Evolutionary conservation across 805 yeast species (phyloP), one percentile per base, ranked within the genome.

Genomic region (Lachancea thermotolerans): DNA sequence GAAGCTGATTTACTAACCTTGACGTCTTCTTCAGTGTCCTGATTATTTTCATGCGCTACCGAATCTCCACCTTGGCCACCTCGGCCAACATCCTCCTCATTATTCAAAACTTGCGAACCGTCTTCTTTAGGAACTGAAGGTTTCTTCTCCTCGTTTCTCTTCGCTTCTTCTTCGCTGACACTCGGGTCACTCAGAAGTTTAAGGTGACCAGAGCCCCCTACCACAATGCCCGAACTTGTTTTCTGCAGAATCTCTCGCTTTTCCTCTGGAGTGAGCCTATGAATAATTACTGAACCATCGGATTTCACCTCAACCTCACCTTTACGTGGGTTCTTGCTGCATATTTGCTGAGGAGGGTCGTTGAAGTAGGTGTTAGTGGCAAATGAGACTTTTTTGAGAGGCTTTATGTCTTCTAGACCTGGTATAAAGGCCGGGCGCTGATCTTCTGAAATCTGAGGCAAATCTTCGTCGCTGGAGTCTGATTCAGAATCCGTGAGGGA

Each of bases 281-380:
- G 75, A 15, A 80, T 68, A 7, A 73, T 69, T 12, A 79, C 70
- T 0, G 70, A 63, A 0, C 85, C 86, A 53, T 71, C 73, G n/a
- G 74, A 65, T 41, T 73, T 56, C 1, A 79, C 69, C 52, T 79
- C 85, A 11, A 83, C 95, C 61, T 88, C 91, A 35, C 97, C 97
- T 58, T 77, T 75, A 52, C 88, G 68, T 12, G 96, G 95, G 48
- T 69, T 72, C 55, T 89, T 68, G 2, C 90, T 80, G 9, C 95
- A 95, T 39, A 87, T 87, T 56, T 87, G 95, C 57, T 87, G 96
- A 0, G 95, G 95, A 1, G 96, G 95, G 61, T 90, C 96, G 49
- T 76, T 75, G 31, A 75, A 77, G 56, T 87, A 80, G 12, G 86
- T 82, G 31, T 84, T 84, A 4, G 84, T 71, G 2, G 89, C 87